Base-by-base conservation (phyloP, 495 filamentous ascomycete genomes). In the Parathielavia hyrcaniae region DNA sequence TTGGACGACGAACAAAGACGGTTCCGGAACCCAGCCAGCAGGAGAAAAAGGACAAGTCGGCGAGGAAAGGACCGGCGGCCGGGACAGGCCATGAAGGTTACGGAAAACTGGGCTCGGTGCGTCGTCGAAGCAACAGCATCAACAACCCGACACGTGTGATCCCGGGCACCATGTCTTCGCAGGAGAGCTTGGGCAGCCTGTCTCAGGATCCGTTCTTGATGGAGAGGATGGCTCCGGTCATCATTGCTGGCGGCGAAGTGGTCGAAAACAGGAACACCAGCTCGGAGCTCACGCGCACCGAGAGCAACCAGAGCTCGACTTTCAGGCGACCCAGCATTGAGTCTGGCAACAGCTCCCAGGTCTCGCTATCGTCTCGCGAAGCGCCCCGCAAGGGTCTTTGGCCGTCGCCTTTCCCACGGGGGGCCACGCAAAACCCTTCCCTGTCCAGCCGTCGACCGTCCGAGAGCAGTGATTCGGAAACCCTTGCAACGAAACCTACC, bases 81-180 rank as follows among this genome's bases (percentile, higher is more conserved):
- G 95, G 93, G 36, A 99, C 95, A 35, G 93, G 93, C 2, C 90
- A 97, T 70, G 93, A 97, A 75, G 93, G 92, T 45, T 97, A 97
- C 68, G 90, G 91, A 9, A 86, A 82, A 4, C 66, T 95, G 82
- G 77, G 80, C 32, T 67, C 73, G 4, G 63, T 75, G 11, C 77
- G 81, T 48, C 80, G 85, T 36, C 79, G 84, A 39, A 87, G 85
- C 61, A 81, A 75, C 43, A 82, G 78, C 58, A 67, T 75, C 26
- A 72, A 74, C 32, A 69, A 65, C 51, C 68, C 70, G 34, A 67
- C 67, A n/a, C 79, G 74, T 49, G 73, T 70, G 30, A 69, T 75
- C 26, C 68, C 79, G 40, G 81, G 77, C 51, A 71, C 73, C 30
- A 70, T 77, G 55, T 66, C 71, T 19, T 79, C 80, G 12, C 76